Conservation (phyloP, 2,329 filamentous ascomycete genomes). For the Ophiocordyceps camponoti-floridani region DNA sequence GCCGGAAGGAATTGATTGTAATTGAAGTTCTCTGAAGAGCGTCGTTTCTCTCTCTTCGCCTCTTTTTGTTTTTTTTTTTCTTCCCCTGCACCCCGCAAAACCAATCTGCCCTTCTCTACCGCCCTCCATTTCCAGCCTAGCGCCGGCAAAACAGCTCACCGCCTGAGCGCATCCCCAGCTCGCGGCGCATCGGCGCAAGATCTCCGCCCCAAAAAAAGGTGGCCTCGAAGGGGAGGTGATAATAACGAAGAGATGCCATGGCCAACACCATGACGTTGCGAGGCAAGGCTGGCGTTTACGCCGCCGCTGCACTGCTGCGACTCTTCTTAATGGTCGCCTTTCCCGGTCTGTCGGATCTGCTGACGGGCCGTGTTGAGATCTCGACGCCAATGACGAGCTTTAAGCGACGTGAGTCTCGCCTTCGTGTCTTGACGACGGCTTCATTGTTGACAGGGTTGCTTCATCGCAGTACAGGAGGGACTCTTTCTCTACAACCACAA, state of each 20-base stretch:
- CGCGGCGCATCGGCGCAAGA: background rate
- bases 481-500: constrained; percentile 92
- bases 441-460: background rate
- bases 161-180: constrained; percentile 3
- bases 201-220: constrained; percentile 3
- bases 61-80: constrained; percentile 10
- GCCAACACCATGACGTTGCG: constrained; percentile 20
- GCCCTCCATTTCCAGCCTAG: constrained; percentile 7
- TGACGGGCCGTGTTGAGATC: constrained; percentile 86
- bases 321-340: constrained; percentile 67
- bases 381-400: constrained; percentile 96
- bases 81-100: too few relatives aligned
- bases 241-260: constrained; percentile 19
- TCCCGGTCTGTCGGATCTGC: constrained; percentile 64
- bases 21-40: constrained; percentile 1
- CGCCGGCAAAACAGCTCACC: constrained; percentile 7
- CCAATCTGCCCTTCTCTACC: constrained; percentile 14
- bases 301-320: constrained; percentile 58
- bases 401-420: constrained; percentile 57
- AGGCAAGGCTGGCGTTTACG: constrained; percentile 42
- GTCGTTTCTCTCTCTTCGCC: too few relatives aligned
- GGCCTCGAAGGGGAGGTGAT: too few relatives aligned
- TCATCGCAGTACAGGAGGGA: constrained; percentile 70
- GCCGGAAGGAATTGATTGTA: background rate
- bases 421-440: background rate